Conservation (phyloP, 2,329 filamentous ascomycete genomes). For the Ceratocystis ficicola region DNA sequence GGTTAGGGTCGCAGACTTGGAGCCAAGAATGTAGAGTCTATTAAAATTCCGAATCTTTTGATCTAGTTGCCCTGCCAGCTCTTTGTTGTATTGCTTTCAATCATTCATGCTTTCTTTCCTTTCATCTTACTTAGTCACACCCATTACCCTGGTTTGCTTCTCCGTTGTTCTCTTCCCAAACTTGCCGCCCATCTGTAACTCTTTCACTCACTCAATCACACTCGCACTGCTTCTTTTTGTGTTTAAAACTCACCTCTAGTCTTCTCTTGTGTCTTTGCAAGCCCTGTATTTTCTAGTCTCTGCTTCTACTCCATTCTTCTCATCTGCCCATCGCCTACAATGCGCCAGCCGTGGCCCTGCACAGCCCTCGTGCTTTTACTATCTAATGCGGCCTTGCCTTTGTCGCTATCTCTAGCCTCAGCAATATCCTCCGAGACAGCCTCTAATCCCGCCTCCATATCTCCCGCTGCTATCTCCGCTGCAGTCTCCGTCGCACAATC, state of each 20-base stretch:
- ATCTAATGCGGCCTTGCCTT: neutral
- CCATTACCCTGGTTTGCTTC: neutral
- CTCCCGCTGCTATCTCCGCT: neutral
- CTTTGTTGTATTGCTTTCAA: neutral
- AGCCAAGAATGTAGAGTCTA: too few relatives aligned
- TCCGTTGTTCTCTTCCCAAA: neutral
- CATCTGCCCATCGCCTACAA: neutral
- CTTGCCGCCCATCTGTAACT: neutral
- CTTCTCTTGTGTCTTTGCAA: neutral
- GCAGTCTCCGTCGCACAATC: slow-evolving; percentile 5
- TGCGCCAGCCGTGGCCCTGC: slow-evolving; percentile 11
- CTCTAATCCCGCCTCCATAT: slow-evolving; percentile 4
- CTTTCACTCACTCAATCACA: neutral
- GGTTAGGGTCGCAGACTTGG: neutral
- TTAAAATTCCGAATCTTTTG: too few relatives aligned
- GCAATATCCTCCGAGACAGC: neutral
- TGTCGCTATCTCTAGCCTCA: neutral
- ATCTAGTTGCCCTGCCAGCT: neutral
- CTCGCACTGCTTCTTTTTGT: neutral
- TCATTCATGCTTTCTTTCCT: neutral
- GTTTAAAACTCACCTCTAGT: neutral
- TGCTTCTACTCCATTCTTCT: neutral
- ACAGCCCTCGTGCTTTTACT: slow-evolving; percentile 4
- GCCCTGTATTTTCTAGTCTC: neutral
- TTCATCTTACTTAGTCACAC: neutral